phyloP scores from a whole-genome alignment of 148 eudicot genomes.

The Diospyros lotus region DNA sequence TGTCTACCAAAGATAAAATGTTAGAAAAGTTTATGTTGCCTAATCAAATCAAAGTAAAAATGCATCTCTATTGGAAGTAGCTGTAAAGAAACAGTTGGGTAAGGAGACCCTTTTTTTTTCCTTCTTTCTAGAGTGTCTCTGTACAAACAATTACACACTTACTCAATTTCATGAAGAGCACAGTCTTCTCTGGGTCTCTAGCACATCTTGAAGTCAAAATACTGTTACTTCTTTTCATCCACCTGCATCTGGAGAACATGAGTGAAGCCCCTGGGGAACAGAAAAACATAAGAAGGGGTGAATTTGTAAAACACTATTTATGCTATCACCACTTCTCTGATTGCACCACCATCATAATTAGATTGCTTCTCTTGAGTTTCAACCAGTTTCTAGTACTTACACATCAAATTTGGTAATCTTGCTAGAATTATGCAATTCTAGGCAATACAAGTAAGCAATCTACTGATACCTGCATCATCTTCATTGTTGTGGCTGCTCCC shows the following conservation, averaged over 20 bases:
- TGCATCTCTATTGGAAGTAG: background rate
- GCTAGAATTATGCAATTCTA: too few species aligned
- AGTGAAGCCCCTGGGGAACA: background rate
- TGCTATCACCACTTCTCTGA: background rate
- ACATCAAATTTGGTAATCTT: background rate
- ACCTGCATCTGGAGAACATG: background rate
- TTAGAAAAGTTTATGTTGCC: too few species aligned
- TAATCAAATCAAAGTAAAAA: too few species aligned
- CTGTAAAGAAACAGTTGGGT: background rate
- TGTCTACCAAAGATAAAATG: too few species aligned
- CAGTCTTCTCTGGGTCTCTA: background rate
- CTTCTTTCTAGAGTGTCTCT: background rate
- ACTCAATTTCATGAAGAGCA: background rate
- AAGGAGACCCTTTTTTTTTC: background rate
- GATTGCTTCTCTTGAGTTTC: background rate
- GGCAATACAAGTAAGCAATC: background rate
- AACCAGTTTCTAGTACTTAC: background rate
- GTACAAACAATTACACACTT: background rate
- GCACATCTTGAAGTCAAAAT: background rate
- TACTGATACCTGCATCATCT: slow-evolving; percentile 4
- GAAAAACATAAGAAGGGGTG: background rate
- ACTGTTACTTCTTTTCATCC: too few species aligned
- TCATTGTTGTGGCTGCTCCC: background rate
- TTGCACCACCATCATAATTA: background rate
- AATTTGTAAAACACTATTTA: background rate